Conservation (phyloP, 768 basidiomycete species). For the Boletus edulis region DNA sequence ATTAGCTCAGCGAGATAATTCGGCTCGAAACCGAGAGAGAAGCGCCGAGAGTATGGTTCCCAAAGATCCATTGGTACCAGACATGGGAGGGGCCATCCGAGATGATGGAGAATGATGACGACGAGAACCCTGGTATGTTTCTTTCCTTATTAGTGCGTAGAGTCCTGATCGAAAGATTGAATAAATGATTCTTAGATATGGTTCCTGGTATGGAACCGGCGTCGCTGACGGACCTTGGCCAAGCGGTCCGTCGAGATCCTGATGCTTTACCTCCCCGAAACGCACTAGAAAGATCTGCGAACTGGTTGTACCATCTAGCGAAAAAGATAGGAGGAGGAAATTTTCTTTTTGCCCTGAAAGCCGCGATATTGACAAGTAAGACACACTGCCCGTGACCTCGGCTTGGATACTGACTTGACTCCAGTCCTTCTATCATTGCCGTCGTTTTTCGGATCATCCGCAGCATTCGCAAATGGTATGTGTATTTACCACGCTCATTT, state of each 20-base stretch:
- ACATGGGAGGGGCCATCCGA: constrained; percentile 44
- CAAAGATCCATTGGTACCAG: constrained; percentile 37
- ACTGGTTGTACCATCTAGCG: constrained; percentile 39
- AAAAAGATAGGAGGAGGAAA: constrained; percentile 53
- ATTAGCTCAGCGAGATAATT: constrained; percentile 57
- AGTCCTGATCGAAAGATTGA: not conserved
- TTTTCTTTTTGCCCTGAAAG: constrained; percentile 66
- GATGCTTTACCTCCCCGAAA: constrained; percentile 72
- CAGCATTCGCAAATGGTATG: constrained; percentile 57
- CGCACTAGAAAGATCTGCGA: constrained; percentile 49
- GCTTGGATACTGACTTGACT: not conserved
- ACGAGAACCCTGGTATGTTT: constrained; percentile 61
- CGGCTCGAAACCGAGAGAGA: constrained; percentile 48
- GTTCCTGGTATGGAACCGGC: constrained; percentile 54
- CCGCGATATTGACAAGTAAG: constrained; percentile 58
- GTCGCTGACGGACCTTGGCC: constrained; percentile 48
- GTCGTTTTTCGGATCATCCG: constrained; percentile 51
- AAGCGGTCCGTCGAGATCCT: constrained; percentile 61
- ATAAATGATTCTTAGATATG: constrained; percentile 33
- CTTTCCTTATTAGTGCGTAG: not conserved
- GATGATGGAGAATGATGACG: constrained; percentile 48
- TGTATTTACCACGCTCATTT: constrained; percentile 4
- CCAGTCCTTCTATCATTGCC: constrained; percentile 56
- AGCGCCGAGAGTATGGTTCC: constrained; percentile 54
- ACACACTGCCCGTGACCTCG: not conserved